Evolutionary conservation across 2,329 filamentous ascomycete species (phyloP), one percentile per base, ranked within the genome.

Genomic region (Geosmithia putterillii): DNA sequence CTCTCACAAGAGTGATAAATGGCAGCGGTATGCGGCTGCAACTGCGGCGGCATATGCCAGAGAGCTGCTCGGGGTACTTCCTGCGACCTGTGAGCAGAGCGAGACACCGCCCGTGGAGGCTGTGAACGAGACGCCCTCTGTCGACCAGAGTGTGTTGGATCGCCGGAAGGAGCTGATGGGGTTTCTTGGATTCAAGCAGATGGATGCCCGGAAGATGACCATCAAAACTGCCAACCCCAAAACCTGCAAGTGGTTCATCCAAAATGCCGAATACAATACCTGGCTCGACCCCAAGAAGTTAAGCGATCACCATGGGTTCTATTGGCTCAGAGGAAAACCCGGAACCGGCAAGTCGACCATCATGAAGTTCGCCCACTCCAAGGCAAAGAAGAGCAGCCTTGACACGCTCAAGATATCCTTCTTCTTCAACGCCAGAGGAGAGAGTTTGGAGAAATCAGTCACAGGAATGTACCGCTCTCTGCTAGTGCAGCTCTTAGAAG

Each of bases 401-500:
- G 7, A 25, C 10, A 7, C 7, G 23, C 23, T 25, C 23, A 25
- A 25, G 10, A 10, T 10, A 25, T 67, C 61, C 2, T 73, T 71
- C 54, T 74, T 73, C 55, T 74, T 74, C 58, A 68, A 72, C 42
- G 69, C 69, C 0, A 54, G 67, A 42, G 70, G 70, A 0, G 54
- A 55, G 0, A 22, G 52, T 10, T 52, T 70, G 8, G 67, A 76
- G 46, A 70, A 60, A 46, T 64, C 69, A 0, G 58, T 58, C 0
- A 17, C 56, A 1, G 72, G 73, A 3, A 60, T 76, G 51, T 73
- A 73, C 48, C 63, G 70, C 7, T 69, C 69, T 1, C 48, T 76
- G 7, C 45, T 76, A 1, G 50, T 54, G 7, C 68, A 76, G 45
- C 52, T 76, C 1, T 28, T 49, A 7, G n/a, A 37, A 44, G 49